Conservation (phyloP, 1,139 yeast species). For the Sugiyamaella japonica region DNA sequence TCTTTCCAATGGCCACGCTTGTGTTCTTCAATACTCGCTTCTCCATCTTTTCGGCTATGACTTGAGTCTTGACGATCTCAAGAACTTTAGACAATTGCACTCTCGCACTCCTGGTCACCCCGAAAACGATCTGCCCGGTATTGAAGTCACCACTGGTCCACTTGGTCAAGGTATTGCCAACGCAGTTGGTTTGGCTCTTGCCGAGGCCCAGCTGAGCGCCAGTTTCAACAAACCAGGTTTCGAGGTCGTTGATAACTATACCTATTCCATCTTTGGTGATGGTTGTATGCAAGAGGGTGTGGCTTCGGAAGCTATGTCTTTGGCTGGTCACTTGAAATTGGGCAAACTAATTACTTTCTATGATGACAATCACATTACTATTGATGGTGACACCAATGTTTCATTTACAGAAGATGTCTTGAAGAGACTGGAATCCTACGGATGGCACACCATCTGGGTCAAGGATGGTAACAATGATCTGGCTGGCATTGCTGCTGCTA, state of each 20-base stretch:
- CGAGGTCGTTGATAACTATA: conserved; percentile 64
- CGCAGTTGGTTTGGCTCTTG: conserved; percentile 97
- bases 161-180: conserved; percentile 97
- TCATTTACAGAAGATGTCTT: conserved; percentile 95
- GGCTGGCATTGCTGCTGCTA: conserved; percentile 69
- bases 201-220: conserved; percentile 90
- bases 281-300: conserved; percentile 99
- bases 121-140: conserved; percentile 78
- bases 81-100: conserved; percentile 84
- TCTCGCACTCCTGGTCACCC: conserved; percentile 99
- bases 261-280: conserved; percentile 87
- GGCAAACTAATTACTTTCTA: conserved; percentile 93
- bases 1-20: conserved; percentile 95
- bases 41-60: conserved; percentile 86
- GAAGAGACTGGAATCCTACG: conserved; percentile 86
- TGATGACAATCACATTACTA: conserved; percentile 97
- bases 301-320: conserved; percentile 87
- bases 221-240: conserved; percentile 87
- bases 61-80: conserved; percentile 79
- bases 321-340: conserved; percentile 95
- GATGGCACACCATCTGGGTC: conserved; percentile 87
- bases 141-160: conserved; percentile 98
- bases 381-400: conserved; percentile 88
- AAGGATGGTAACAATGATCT: conserved; percentile 80
- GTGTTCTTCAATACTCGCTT: conserved; percentile 84